Evolutionary conservation across 139 green algal genomes (phyloP).

Genomic region (Volvox reticuliferus): DNA sequence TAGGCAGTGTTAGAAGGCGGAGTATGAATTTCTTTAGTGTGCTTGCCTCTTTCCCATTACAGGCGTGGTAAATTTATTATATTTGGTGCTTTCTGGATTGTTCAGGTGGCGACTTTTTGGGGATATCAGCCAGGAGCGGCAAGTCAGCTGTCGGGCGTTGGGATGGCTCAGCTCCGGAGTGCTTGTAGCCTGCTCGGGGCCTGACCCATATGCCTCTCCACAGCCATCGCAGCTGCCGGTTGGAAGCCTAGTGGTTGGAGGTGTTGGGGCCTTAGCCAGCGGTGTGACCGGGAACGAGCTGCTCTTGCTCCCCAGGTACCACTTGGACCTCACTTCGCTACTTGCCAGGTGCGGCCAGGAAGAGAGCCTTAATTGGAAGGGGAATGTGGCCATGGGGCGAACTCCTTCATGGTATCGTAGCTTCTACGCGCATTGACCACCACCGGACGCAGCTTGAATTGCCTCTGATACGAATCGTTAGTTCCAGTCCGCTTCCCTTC

Average conservation of each 20-base stretch:
- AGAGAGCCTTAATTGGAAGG: too few relatives aligned
- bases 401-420: too few relatives aligned
- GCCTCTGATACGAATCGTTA: too few relatives aligned
- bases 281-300: constrained; percentile 68
- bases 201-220: not conserved
- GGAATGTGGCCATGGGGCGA: too few relatives aligned
- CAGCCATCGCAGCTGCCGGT: not conserved
- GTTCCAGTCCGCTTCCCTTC: too few relatives aligned
- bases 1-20: too few relatives aligned
- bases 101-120: constrained; percentile 88
- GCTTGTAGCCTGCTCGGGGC: constrained; percentile 53
- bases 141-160: constrained; percentile 64
- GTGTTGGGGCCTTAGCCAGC: not conserved
- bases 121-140: constrained; percentile 88
- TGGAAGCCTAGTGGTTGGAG: not conserved
- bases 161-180: constrained; percentile 73
- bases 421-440: too few relatives aligned
- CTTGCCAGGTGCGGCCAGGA: constrained; percentile 54
- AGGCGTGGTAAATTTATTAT: not conserved
- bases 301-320: constrained; percentile 88
- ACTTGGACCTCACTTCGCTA: constrained; percentile 89
- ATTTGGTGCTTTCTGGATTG: not conserved
- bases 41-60: too few relatives aligned
- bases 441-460: too few relatives aligned
- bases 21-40: too few relatives aligned